Evolutionary conservation across 768 basidiomycete genomes (phyloP), one percentile per base, ranked within the genome.

Genomic region (Boletales sp.): DNA sequence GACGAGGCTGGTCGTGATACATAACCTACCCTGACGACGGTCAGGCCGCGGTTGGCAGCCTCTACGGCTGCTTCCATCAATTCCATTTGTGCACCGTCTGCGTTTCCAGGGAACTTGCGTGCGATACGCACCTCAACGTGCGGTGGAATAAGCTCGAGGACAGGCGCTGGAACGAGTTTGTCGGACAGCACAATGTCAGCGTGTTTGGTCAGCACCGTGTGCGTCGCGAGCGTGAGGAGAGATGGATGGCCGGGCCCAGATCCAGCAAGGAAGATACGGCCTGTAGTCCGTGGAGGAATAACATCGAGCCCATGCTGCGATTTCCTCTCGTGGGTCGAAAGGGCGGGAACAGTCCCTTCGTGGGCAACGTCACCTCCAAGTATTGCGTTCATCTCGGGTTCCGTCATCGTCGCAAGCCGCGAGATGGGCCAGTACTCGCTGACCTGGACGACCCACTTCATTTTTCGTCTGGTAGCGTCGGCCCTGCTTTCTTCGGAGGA

Each of bases 71-170:
- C 82, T 52, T 88, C 82, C 92, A 96, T 95, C 78, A 98, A 83
- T 70, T 98, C 96, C 34, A 76, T 80, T 66, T 99, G 96, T 2
- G 94, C 93, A 13, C 87, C 86, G 43, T 99, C 95, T 2, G 93
- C 91, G 63, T 98, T 98, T 0, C 96, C 96, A 0, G 96, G 96
- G 71, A 95, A 97, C 63, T 99, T 99, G 57, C 87, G 86, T 15
- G 96, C 96, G 59, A 98, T 96, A 42, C 85, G 84, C 8, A 97
- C 77, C 49, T 85, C 78, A 0, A 86, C 79, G 25, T 72, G 69
- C 7, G 74, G 66, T 0, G 94, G 95, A 46, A 98, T 90, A 25
- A 97, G 74, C 0, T 79, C 83, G 17, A 99, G 82, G 9, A 99
- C 87, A 8, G 86, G 83, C 13, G 86, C 78, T 0, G 95, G 95